Evolutionary conservation across 2,329 filamentous ascomycete species (phyloP).

Genomic region (Sphaceloma murrayae): DNA sequence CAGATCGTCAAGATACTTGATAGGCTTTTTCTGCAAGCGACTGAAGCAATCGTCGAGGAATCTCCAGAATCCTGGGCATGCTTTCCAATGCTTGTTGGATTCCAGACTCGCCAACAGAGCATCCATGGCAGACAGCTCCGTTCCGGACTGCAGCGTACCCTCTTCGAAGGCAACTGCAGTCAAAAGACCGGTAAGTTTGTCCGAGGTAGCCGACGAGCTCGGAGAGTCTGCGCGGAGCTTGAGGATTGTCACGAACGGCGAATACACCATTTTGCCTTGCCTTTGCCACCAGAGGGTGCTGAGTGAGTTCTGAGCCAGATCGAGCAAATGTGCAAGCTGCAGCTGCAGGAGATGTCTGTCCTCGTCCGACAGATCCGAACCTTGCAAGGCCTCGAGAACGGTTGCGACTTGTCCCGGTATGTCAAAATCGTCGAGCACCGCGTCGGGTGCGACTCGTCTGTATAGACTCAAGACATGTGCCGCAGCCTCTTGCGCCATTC

Average conservation of each 20-base stretch:
- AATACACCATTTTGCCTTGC: slow-evolving; percentile 50
- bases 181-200: slow-evolving; percentile 39
- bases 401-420: slow-evolving; percentile 67
- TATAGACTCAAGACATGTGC: slow-evolving; percentile 73
- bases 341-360: slow-evolving; percentile 50
- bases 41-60: slow-evolving; percentile 79
- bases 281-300: slow-evolving; percentile 88
- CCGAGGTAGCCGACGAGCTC: slow-evolving; percentile 32
- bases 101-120: slow-evolving; percentile 39
- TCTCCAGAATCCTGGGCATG: slow-evolving; percentile 42
- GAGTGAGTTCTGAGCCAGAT: slow-evolving; percentile 69
- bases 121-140: slow-evolving; percentile 33
- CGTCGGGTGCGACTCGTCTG: slow-evolving; percentile 69
- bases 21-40: slow-evolving; percentile 63
- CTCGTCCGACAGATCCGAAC: slow-evolving; percentile 25
- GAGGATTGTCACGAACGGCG: slow-evolving; percentile 63
- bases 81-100: slow-evolving; percentile 15
- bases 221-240: slow-evolving; percentile 42
- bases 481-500: slow-evolving; percentile 65
- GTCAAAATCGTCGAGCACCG: slow-evolving; percentile 77
- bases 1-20: slow-evolving; percentile 71
- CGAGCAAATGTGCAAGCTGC: slow-evolving; percentile 71
- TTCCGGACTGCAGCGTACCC: slow-evolving; percentile 50
- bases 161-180: slow-evolving; percentile 54
- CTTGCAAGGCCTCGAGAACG: slow-evolving; percentile 53